These are phyloP conservation scores for Cytospora chrysosperma DNA, from an alignment of 2,329 filamentous ascomycete genomes.

Conservation along the genomic window DNA sequence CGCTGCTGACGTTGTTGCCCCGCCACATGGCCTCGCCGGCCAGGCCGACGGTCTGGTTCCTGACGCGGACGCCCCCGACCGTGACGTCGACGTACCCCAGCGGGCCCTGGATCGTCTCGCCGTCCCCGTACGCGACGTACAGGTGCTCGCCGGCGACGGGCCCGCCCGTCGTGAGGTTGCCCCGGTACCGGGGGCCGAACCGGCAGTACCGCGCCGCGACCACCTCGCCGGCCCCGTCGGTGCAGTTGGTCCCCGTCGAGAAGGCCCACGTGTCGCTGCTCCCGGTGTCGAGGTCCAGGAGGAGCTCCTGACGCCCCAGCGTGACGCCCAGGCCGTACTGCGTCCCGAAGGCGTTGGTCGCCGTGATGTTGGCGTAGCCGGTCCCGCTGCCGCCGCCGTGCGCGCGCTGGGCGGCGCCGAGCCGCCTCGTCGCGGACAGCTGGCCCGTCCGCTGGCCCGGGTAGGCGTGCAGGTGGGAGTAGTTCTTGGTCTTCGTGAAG, in stretches of 20 bases:
- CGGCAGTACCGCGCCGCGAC: conserved; percentile 36
- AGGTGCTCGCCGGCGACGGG: conserved; percentile 45
- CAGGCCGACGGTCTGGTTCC: conserved; percentile 47
- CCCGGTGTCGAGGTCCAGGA: conserved; percentile 48
- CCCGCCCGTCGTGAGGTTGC: conserved; percentile 41
- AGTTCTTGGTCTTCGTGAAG: conserved; percentile 9
- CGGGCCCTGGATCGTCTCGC: conserved; percentile 46
- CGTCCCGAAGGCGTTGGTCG: conserved; percentile 33
- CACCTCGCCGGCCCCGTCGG: conserved; percentile 31
- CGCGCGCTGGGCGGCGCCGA: conserved; percentile 27
- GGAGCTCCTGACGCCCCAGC: conserved; percentile 1
- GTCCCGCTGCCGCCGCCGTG: conserved; percentile 28
- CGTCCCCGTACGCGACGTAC: conserved; percentile 47
- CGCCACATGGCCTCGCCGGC: conserved; percentile 51
- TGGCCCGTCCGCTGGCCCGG: neutral
- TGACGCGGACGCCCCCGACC: conserved; percentile 45
- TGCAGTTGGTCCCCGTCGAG: conserved; percentile 42
- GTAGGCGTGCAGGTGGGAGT: neutral
- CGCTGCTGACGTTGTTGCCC: conserved; percentile 52
- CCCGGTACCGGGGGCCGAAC: conserved; percentile 41
- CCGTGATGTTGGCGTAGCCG: conserved; percentile 36
- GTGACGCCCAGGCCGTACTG: conserved; percentile 40
- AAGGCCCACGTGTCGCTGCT: conserved; percentile 53
- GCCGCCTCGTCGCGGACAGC: neutral
- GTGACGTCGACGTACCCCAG: conserved; percentile 48